Base-by-base conservation (phyloP, 805 yeast species). In the Saccharomycopsis fodiens region DNA sequence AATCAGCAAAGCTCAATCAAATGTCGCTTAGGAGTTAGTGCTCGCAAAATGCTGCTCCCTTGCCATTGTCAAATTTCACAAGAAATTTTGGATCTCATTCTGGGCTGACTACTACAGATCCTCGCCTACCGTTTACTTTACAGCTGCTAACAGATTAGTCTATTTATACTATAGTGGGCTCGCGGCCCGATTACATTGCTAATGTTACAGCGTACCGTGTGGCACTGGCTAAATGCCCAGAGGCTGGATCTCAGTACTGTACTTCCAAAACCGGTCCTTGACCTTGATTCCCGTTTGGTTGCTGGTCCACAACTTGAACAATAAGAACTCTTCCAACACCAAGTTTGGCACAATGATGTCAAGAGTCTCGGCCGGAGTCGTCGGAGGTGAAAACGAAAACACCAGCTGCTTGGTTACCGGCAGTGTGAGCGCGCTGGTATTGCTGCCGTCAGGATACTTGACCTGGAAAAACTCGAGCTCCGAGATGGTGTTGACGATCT, bases 251-350 rank as follows among this genome's bases (percentile, higher is more conserved):
- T 63, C 60, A 56, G 84, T 74, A 63, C 89, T 82, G 58, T 82
- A 65, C 45, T 79, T 73, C 83, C 89, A 83, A 3, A 81, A 78
- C 52, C 93, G 67, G 54, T 84, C 89, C 35, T 72, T 76, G 47
- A 80, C 83, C 32, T 69, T 65, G 47, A 70, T 60, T 58, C 78
- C 78, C 47, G 78, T 63, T 53, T 76, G 83, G 48, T 76, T 69
- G 12, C 82, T 79, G 51, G 80, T 75, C 86, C 88, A 79, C 23
- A 82, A 68, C 56, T 84, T 91, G 35, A 78, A 63, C 39, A 85
- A 58, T 8, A 82, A 72, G 52, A 80, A 71, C 56, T 84, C 53
- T 36, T 46, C 47, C 25, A 50, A 25, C 1, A 80, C 55, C 74
- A 79, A 48, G 75, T 62, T 8, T 64, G 59, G 15, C 73, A 69